Percentiles rank a stretch among this genome's conserved stretches.
Conservation (phyloP, 2,329 filamentous ascomycete genomes). For the Xylariaceae sp. region DNA sequence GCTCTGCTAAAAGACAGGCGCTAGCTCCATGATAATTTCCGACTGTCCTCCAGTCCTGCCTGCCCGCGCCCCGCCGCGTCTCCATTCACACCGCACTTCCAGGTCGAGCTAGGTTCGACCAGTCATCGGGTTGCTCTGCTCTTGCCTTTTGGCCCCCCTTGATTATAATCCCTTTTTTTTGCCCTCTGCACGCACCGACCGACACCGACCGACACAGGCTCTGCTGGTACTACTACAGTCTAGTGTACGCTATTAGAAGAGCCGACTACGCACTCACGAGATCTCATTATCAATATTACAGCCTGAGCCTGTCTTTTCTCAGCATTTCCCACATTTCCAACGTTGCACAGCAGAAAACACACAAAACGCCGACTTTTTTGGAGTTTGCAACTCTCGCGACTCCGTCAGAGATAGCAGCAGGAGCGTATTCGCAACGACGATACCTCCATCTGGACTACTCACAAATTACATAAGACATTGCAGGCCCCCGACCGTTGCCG, state of each 20-base stretch:
- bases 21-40: slow-evolving; percentile 15
- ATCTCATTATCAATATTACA: slow-evolving; percentile 7
- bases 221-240: slow-evolving; percentile 11
- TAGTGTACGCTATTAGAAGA: slow-evolving; percentile 16
- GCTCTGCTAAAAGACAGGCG: slow-evolving; percentile 7
- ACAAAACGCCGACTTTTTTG: not conserved
- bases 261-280: slow-evolving; percentile 16
- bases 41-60: slow-evolving; percentile 3
- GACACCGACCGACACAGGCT: not conserved
- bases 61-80: slow-evolving; percentile 12
- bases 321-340: slow-evolving; percentile 8
- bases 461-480: not conserved
- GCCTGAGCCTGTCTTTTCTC: slow-evolving; percentile 1
- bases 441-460: not conserved
- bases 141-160: slow-evolving; percentile 9
- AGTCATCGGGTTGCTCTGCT: slow-evolving; percentile 11
- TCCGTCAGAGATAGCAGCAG: slow-evolving; percentile 6
- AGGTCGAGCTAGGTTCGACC: slow-evolving; percentile 9
- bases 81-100: slow-evolving; percentile 22
- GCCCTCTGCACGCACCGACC: slow-evolving; percentile 15
- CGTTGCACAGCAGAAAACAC: slow-evolving; percentile 12
- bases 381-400: slow-evolving; percentile 1
- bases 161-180: slow-evolving; percentile 1
- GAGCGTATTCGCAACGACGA: not conserved
- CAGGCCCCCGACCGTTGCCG: not conserved